These are phyloP conservation scores for Sisymbrium irio DNA, from an alignment of 345 rosid genomes.

Conservation along the genomic window DNA sequence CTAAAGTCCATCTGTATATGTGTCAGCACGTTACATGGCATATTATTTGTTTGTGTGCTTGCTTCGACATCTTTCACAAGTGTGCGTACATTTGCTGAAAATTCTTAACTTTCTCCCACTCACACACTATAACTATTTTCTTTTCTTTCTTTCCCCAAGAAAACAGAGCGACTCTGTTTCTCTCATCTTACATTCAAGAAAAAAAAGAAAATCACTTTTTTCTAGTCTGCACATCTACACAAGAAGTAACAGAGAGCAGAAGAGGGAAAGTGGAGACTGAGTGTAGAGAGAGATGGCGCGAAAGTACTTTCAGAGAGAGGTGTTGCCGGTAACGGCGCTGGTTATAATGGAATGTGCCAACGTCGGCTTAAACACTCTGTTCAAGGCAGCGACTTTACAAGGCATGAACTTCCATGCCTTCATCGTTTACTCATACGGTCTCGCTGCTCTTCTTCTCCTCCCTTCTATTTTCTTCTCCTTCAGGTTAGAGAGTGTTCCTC, in stretches of 20 bases:
- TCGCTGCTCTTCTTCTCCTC: conserved; percentile 84
- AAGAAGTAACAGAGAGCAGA: background rate
- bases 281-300: conserved; percentile 37
- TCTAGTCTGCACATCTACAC: conserved; percentile 26
- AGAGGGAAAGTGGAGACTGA: background rate
- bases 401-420: conserved; percentile 85
- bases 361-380: conserved; percentile 75
- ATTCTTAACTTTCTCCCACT: conserved; percentile 28
- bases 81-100: conserved; percentile 13
- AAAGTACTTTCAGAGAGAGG: conserved; percentile 49
- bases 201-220: conserved; percentile 7
- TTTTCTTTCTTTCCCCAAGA: background rate
- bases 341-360: conserved; percentile 70
- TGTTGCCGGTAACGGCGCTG: conserved; percentile 62
- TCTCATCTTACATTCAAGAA: background rate
- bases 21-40: conserved; percentile 8
- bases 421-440: conserved; percentile 66
- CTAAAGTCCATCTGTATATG: background rate
- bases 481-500: conserved; percentile 37
- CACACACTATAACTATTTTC: background rate
- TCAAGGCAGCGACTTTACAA: conserved; percentile 71
- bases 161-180: conserved; percentile 15
- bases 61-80: background rate
- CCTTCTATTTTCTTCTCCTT: conserved; percentile 74
- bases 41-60: background rate